phyloP scores from a whole-genome alignment of 306 rosid species.

The Prunus padus region DNA sequence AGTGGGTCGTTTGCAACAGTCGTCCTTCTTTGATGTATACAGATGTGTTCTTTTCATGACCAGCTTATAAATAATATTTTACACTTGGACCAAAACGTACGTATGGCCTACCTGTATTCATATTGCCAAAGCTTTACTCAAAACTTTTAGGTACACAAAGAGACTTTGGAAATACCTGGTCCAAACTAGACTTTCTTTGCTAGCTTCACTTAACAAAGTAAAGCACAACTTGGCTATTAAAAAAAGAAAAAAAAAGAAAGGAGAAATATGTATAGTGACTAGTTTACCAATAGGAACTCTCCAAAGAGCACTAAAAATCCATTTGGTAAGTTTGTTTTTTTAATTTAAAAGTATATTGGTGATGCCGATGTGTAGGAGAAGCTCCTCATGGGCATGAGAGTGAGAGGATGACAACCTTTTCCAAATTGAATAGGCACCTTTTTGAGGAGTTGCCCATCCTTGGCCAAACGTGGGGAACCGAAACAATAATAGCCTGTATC shows the following conservation, averaged over 20 bases:
- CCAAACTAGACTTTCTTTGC: neutral
- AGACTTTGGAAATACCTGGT: conserved; percentile 14
- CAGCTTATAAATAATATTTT: neutral
- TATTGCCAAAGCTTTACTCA: conserved; percentile 47
- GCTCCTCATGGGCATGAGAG: conserved; percentile 6
- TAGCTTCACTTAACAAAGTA: neutral
- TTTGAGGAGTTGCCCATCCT: conserved; percentile 33
- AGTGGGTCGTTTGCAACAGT: neutral
- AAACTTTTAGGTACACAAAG: conserved; percentile 24
- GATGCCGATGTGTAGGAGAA: neutral
- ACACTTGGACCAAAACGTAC: conserved; percentile 22
- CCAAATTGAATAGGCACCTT: conserved; percentile 12
- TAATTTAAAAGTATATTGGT: neutral
- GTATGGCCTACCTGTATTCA: conserved; percentile 38
- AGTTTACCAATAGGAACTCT: conserved; percentile 8
- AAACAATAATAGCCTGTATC: conserved; percentile 60
- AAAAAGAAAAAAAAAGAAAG: neutral
- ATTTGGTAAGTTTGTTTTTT: neutral
- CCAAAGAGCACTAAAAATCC: neutral
- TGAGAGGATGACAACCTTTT: neutral
- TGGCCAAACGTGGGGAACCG: conserved; percentile 69
- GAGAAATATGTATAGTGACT: neutral
- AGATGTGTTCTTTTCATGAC: neutral
- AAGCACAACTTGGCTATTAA: neutral
- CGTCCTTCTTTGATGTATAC: neutral